Percentiles rank a stretch among this genome's conserved stretches.
phyloP scores from a whole-genome alignment of 441 rosid genomes.

The Sinapis alba region DNA sequence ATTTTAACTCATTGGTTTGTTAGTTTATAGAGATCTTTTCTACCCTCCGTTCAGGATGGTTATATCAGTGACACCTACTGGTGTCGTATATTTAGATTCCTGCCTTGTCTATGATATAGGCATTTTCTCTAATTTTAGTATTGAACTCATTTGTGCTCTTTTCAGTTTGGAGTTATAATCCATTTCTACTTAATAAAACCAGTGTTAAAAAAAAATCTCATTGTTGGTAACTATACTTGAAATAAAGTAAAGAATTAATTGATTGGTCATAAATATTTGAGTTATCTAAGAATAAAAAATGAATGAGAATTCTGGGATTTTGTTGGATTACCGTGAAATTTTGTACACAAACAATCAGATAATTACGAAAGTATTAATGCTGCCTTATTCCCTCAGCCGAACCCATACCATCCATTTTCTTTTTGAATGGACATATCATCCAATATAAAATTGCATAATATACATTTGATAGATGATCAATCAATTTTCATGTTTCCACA shows the following conservation, averaged over 20 bases:
- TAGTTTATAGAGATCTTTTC: neutral
- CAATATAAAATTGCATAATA: neutral
- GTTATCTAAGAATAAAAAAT: constrained; percentile 16
- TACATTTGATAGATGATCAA: neutral
- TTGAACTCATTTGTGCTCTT: too few relatives aligned
- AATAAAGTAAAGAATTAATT: neutral
- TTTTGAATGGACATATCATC: neutral
- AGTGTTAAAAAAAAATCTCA: too few relatives aligned
- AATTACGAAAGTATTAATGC: constrained; percentile 6
- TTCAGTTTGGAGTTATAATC: too few relatives aligned
- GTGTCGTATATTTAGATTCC: too few relatives aligned
- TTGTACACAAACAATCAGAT: constrained; percentile 30
- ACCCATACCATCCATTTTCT: neutral
- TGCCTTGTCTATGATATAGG: too few relatives aligned
- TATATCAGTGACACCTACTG: neutral
- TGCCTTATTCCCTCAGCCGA: constrained; percentile 6
- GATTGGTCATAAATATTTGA: constrained; percentile 23
- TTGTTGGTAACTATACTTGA: neutral
- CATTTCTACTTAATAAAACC: too few relatives aligned
- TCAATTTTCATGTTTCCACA: neutral
- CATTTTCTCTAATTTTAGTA: too few relatives aligned
- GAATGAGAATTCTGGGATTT: neutral
- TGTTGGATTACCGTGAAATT: constrained; percentile 14
- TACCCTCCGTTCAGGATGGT: neutral
- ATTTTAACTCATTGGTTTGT: neutral